Evolutionary conservation across 768 basidiomycete species (phyloP), one percentile per base, ranked within the genome.

Genomic region (Naganishia vishniacii): DNA sequence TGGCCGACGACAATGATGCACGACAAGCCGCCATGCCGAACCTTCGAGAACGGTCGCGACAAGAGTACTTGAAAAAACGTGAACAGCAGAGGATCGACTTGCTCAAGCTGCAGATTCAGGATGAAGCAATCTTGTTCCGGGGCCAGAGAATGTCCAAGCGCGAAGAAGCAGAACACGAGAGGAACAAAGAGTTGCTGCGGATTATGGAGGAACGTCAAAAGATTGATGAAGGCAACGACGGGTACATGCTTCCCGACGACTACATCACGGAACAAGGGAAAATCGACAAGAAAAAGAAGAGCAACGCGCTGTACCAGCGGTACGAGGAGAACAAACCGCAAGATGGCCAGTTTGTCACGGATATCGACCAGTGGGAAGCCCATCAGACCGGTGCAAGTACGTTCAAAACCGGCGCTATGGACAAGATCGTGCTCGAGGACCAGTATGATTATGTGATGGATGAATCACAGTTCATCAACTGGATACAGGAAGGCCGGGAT

Each of bases 241-340:
- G 94, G 8, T 99, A 99, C 74, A 86, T 88, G 79, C 83, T 98
- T 45, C 95, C 95, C 0, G 95, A 98, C 69, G 95, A 98, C 77
- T 99, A 99, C 75, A 83, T 98, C 70, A 99, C 95, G 0, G 94
- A 94, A 72, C 92, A 97, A 75, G 95, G 95, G 29, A 95, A 93
- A 79, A 91, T 99, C 65, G 93, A 98, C 82, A 88, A 85, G 79
- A 92, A 95, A 81, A 91, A 89, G 79, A 92, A 95, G 74, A 85
- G 91, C 74, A 87, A 87, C 68, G 92, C 88, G 0, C 77, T 99
- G 58, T 97, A 95, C 76, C 83, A 88, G 70, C 90, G 95, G 41
- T 98, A 99, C 72, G 89, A 95, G 72, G 95, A 99, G 59, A 72
- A 68, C 56, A 78, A 78, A 59, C 73, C 88, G 74, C 77, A 78